phyloP scores from a whole-genome alignment of 768 basidiomycete species.

The Pleurotus tuoliensis region DNA sequence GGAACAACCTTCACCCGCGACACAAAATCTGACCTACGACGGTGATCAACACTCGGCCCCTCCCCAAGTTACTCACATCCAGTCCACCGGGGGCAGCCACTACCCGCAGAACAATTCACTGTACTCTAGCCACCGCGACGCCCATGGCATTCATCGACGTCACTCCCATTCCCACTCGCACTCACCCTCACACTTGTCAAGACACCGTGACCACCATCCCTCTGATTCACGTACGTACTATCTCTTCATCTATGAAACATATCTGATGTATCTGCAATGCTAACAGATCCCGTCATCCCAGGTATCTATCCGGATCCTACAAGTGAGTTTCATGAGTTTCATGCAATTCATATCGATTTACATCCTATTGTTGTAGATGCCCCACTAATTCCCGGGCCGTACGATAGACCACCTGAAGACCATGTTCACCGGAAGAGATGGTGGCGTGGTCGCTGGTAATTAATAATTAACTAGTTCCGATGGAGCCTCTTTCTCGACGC shows the following conservation, averaged over 20 bases:
- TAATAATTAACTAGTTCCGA: neutral
- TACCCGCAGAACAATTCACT: slow-evolving; percentile 1
- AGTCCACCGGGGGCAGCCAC: slow-evolving; percentile 5
- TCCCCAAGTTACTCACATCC: slow-evolving; percentile 5
- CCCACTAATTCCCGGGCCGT: neutral
- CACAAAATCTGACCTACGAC: neutral
- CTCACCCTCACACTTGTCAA: neutral
- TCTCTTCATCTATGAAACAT: neutral
- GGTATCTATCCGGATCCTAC: neutral
- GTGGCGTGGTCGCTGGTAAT: slow-evolving; percentile 3
- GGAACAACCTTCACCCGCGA: slow-evolving; percentile 29
- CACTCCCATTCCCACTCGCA: neutral
- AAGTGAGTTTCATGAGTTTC: neutral
- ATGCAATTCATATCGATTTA: slow-evolving; percentile 1
- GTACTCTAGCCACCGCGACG: neutral
- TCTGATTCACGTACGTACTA: slow-evolving; percentile 1
- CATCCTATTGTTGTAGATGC: neutral
- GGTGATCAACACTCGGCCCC: neutral
- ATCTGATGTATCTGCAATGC: neutral
- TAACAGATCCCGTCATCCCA: slow-evolving; percentile 1
- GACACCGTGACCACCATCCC: neutral
- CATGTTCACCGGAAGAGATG: neutral
- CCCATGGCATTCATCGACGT: neutral
- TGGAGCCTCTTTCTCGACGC: no score
- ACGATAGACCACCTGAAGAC: neutral